Conservation (phyloP, 495 filamentous ascomycete species). For the Penicillium subrubescens region DNA sequence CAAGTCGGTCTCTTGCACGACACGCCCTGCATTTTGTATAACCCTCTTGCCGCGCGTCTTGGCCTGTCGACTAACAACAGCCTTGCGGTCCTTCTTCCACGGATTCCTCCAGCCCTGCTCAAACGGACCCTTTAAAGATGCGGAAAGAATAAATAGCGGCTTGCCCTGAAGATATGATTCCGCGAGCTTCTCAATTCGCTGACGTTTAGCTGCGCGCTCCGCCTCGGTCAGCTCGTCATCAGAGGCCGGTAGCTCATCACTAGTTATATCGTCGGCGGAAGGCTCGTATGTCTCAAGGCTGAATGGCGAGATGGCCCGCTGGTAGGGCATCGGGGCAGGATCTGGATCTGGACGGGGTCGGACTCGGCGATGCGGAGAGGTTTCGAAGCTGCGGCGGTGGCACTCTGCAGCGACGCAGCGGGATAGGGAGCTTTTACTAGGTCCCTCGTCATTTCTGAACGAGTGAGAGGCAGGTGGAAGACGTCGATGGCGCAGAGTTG, state of each 20-base stretch:
- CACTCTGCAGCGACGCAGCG: constrained; percentile 23
- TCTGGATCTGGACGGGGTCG: constrained; percentile 15
- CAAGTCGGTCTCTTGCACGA: constrained; percentile 27
- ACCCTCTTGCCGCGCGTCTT: not conserved
- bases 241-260: constrained; percentile 53
- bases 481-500: constrained; percentile 7
- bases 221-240: constrained; percentile 59
- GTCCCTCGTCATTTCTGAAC: constrained; percentile 34
- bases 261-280: constrained; percentile 34
- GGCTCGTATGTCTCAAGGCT: constrained; percentile 51
- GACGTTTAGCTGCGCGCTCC: constrained; percentile 50
- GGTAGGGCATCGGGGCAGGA: constrained; percentile 39
- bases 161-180: constrained; percentile 60
- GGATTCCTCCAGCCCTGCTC: constrained; percentile 66
- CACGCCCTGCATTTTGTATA: not conserved
- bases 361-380: constrained; percentile 4
- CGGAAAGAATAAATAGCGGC: constrained; percentile 61
- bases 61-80: not conserved
- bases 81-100: constrained; percentile 51
- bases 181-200: constrained; percentile 60
- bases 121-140: constrained; percentile 65
- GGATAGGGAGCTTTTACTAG: not conserved
- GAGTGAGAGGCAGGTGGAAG: not conserved
- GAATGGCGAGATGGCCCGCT: constrained; percentile 43
- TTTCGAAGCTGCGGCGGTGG: constrained; percentile 25